A percentile compares a stretch with the other conserved stretches of the same genome.
Evolutionary conservation across 805 yeast species (phyloP).

Genomic region (Candida pseudofarinosa): DNA sequence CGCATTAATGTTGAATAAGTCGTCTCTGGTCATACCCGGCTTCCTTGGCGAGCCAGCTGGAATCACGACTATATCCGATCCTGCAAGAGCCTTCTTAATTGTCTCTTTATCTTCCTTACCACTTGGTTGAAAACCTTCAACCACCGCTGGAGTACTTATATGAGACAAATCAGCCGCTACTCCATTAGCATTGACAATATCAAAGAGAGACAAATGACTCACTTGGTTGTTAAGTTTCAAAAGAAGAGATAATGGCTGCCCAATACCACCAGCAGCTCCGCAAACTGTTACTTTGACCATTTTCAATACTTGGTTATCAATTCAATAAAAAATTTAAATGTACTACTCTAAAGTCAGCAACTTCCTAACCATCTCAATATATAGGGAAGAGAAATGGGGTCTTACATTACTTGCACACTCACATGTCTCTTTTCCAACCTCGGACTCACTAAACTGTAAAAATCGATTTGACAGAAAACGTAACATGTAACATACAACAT

Average conservation of each 20-base stretch:
- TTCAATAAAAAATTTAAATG: background rate
- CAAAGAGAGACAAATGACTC: conserved; percentile 37
- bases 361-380: background rate
- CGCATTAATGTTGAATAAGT: conserved; percentile 44
- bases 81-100: conserved; percentile 32
- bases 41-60: conserved; percentile 49
- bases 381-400: background rate
- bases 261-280: conserved; percentile 49
- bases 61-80: conserved; percentile 38
- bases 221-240: conserved; percentile 38
- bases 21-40: conserved; percentile 48
- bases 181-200: conserved; percentile 43
- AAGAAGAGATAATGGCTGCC: conserved; percentile 43
- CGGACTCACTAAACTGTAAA: background rate
- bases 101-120: conserved; percentile 36
- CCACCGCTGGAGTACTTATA: conserved; percentile 37
- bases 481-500: background rate
- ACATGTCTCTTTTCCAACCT: background rate
- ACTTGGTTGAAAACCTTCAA: conserved; percentile 38
- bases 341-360: background rate
- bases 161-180: conserved; percentile 46
- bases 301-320: background rate
- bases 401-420: background rate
- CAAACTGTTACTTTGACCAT: conserved; percentile 46
- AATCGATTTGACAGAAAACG: too few species aligned